A percentile compares a stretch with the other conserved stretches of the same genome.
These are phyloP conservation scores for Niveomyces coronatus DNA, from an alignment of 2,329 filamentous ascomycete species.

Conservation along the genomic window DNA sequence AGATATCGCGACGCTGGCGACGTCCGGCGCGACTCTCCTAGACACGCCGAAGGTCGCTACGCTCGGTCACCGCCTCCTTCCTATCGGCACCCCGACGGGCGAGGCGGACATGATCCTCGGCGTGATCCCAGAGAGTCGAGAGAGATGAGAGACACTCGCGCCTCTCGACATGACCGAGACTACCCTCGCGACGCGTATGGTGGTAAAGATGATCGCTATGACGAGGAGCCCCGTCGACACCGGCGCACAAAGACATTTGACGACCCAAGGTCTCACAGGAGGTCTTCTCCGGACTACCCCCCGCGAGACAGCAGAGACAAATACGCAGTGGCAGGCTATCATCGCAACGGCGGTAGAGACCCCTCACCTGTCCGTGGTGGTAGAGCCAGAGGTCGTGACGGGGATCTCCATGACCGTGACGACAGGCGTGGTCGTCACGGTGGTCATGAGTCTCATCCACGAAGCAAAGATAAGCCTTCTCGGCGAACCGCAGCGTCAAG, in stretches of 20 bases:
- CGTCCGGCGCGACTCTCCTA: not conserved
- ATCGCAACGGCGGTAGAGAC: slow-evolving; percentile 1
- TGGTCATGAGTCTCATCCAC: slow-evolving; percentile 1
- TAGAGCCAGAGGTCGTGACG: not conserved
- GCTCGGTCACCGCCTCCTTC: slow-evolving; percentile 2
- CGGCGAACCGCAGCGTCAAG: slow-evolving; percentile 2
- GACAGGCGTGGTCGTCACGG: slow-evolving; percentile 1
- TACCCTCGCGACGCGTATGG: not conserved
- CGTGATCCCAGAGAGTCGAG: not conserved
- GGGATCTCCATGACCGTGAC: not conserved
- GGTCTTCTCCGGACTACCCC: slow-evolving; percentile 1
- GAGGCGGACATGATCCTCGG: slow-evolving; percentile 1
- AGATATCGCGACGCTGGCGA: not conserved
- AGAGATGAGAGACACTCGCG: slow-evolving; percentile 1
- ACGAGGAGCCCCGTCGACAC: not conserved
- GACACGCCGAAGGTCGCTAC: not conserved
- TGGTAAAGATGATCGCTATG: slow-evolving; percentile 1
- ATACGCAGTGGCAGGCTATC: not conserved
- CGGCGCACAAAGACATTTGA: slow-evolving; percentile 6
- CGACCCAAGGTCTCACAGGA: not conserved
- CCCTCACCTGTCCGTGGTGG: not conserved
- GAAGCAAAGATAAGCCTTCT: slow-evolving; percentile 6
- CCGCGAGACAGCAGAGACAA: slow-evolving; percentile 4
- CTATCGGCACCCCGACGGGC: slow-evolving; percentile 1
- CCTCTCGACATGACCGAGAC: slow-evolving; percentile 1